These are phyloP conservation scores for Trichophyton simii DNA, from an alignment of 2,329 filamentous ascomycete genomes.

Conservation along the genomic window DNA sequence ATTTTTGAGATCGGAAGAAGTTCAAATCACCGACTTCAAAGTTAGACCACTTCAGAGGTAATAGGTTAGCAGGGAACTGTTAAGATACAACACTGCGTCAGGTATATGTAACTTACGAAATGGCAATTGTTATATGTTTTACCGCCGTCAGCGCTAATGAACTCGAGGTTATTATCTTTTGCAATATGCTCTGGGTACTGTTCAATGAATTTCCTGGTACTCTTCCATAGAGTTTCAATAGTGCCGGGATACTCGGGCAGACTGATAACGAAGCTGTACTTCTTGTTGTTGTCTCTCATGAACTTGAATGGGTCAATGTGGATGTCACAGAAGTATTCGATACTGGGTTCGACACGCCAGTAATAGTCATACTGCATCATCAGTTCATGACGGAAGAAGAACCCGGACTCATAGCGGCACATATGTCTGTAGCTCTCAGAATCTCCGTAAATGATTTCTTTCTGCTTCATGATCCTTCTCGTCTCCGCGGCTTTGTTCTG, in stretches of 20 bases:
- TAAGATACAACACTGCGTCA: background rate
- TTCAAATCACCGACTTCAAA: constrained; percentile 92
- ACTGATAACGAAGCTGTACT: constrained; percentile 94
- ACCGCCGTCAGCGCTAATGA: constrained; percentile 82
- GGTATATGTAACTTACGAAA: constrained; percentile 53
- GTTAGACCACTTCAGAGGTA: constrained; percentile 70
- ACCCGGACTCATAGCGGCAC: constrained; percentile 97
- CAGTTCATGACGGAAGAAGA: constrained; percentile 92
- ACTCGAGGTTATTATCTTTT: constrained; percentile 73
- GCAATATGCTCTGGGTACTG: constrained; percentile 79
- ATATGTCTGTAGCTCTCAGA: constrained; percentile 96
- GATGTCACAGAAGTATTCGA: constrained; percentile 93
- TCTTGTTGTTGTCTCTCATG: constrained; percentile 94
- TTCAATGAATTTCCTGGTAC: constrained; percentile 85
- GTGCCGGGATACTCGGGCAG: constrained; percentile 95
- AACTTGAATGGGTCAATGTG: constrained; percentile 91
- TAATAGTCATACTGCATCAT: constrained; percentile 98
- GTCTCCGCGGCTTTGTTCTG: constrained; percentile 83
- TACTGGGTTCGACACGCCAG: constrained; percentile 95
- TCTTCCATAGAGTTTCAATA: constrained; percentile 92
- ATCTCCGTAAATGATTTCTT: constrained; percentile 97
- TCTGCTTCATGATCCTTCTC: constrained; percentile 82
- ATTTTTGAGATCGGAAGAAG: constrained; percentile 82
- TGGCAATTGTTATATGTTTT: constrained; percentile 95
- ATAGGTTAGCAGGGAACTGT: constrained; percentile 12